A percentile compares a stretch with the other conserved stretches of the same genome.
Evolutionary conservation across 2,329 filamentous ascomycete genomes (phyloP).

Genomic region (Penicillium brasilianum): DNA sequence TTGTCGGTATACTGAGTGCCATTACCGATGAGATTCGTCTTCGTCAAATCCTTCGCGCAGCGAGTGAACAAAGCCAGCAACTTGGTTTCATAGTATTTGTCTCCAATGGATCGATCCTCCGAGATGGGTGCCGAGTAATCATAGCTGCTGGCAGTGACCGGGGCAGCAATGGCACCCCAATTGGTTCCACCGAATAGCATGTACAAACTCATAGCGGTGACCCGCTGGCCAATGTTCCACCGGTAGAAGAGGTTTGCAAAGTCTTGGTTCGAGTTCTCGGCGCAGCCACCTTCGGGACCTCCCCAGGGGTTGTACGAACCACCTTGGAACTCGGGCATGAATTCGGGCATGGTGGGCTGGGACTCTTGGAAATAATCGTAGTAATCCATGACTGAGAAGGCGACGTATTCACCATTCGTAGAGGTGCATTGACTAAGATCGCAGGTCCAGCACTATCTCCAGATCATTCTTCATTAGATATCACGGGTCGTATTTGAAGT

Average conservation of each 20-base stretch:
- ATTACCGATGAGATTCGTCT: conserved; percentile 57
- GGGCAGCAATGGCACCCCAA: conserved; percentile 64
- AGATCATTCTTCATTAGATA: conserved; percentile 48
- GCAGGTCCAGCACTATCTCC: conserved; percentile 66
- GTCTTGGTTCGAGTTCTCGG: conserved; percentile 59
- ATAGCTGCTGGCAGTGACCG: conserved; percentile 65
- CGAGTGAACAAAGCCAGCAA: conserved; percentile 65
- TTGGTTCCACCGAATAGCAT: conserved; percentile 70
- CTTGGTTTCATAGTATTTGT: conserved; percentile 69
- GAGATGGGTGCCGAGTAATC: conserved; percentile 68
- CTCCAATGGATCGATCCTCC: conserved; percentile 61
- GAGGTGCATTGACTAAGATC: conserved; percentile 65
- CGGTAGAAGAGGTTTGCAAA: conserved; percentile 70
- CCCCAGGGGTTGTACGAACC: conserved; percentile 67
- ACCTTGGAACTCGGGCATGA: conserved; percentile 65
- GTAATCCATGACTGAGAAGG: conserved; percentile 58
- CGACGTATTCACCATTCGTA: conserved; percentile 63
- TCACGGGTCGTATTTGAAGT: conserved; percentile 38
- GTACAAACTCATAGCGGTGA: conserved; percentile 66
- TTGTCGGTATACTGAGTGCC: conserved; percentile 60
- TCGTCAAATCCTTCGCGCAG: conserved; percentile 61
- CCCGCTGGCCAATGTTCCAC: conserved; percentile 64
- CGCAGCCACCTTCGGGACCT: conserved; percentile 62
- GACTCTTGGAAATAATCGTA: conserved; percentile 54
- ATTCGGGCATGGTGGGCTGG: conserved; percentile 53